Evolutionary conservation across 2,329 filamentous ascomycete genomes (phyloP), one percentile per base, ranked within the genome.

Genomic region (Alternaria triticimaculans): DNA sequence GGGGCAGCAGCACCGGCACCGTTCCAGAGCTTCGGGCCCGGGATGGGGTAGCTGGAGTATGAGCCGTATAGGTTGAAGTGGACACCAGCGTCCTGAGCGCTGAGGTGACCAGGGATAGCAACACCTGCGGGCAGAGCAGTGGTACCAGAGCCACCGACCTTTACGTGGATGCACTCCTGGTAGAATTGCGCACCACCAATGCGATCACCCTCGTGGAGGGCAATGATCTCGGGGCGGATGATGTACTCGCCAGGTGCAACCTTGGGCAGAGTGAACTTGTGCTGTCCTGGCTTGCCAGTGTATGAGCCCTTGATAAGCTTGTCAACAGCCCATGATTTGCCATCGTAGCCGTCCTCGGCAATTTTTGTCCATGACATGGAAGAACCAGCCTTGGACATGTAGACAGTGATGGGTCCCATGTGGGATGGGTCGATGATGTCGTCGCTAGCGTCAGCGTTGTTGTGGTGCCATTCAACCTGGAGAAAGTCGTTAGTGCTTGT

Each of bases 361-460:
- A 84, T 72, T 76, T 81, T 84, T 63, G 84, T 80, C 85, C 84
- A 87, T 15, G 81, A 80, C 49, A 82, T 82, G 55, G 83, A 81
- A 53, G 74, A 72, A 18, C 73, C 68, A 44, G 78, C 77, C 53
- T 81, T 80, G 3, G 84, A 83, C 66, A 86, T 83, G 73, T 85
- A 87, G 65, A 84, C 85, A 66, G 83, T 80, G 71, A 87, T 76
- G 43, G 85, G 85, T 10, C 86, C 86, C 73, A 81, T 76, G 80
- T 87, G 86, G 54, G 82, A 84, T 25, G 55, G 37, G 67, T 80
- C 86, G 55, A 87, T 84, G 79, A 87, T 85, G 72, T 86, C 85
- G 76, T 87, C 84, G 21, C 66, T 62, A 33, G 69, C 62, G 63
- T 71, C 70, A 48, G 84, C 81, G 70, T 43, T 80, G 76, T 87